These are phyloP conservation scores for Trichoderma asperellum DNA, from an alignment of 2,329 filamentous ascomycete genomes.

Conservation along the genomic window DNA sequence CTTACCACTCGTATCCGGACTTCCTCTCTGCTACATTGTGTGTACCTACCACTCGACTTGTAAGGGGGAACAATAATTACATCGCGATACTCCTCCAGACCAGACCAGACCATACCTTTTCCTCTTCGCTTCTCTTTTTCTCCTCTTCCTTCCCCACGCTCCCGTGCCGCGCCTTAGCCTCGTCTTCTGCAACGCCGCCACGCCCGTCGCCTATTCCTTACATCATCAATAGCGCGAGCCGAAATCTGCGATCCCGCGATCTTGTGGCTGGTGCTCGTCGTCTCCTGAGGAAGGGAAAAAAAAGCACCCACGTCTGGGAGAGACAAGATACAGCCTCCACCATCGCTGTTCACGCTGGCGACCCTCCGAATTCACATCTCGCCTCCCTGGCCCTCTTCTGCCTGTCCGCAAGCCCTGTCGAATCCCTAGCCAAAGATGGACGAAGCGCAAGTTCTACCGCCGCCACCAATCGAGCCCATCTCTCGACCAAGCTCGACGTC, in stretches of 20 bases:
- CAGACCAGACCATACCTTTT: neutral
- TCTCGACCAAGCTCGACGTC: conserved; percentile 56
- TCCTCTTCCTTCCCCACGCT: conserved; percentile 18
- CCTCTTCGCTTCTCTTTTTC: neutral
- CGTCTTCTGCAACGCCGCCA: conserved; percentile 13
- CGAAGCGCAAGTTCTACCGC: conserved; percentile 48
- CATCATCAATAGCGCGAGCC: conserved; percentile 25
- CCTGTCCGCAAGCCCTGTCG: conserved; percentile 32
- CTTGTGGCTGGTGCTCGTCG: conserved; percentile 19
- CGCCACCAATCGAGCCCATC: conserved; percentile 51
- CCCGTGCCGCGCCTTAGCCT: conserved; percentile 14
- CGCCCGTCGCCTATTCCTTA: conserved; percentile 21
- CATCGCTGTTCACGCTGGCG: conserved; percentile 25
- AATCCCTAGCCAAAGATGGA: conserved; percentile 46
- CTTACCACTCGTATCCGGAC: conserved; percentile 23
- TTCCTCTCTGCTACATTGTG: conserved; percentile 8
- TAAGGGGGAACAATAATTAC: conserved; percentile 26
- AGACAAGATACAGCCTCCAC: neutral
- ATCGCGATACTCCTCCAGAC: conserved; percentile 24
- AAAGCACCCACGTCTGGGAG: neutral
- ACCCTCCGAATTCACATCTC: conserved; percentile 6
- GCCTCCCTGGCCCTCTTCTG: conserved; percentile 16
- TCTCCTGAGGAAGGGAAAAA: conserved; percentile 12
- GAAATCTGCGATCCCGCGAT: conserved; percentile 27
- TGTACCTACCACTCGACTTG: conserved; percentile 7